A percentile compares a stretch with the other conserved stretches of the same genome.
Conservation (phyloP, 192 early-diverging fungal genomes). For the Coemansia sp. region DNA sequence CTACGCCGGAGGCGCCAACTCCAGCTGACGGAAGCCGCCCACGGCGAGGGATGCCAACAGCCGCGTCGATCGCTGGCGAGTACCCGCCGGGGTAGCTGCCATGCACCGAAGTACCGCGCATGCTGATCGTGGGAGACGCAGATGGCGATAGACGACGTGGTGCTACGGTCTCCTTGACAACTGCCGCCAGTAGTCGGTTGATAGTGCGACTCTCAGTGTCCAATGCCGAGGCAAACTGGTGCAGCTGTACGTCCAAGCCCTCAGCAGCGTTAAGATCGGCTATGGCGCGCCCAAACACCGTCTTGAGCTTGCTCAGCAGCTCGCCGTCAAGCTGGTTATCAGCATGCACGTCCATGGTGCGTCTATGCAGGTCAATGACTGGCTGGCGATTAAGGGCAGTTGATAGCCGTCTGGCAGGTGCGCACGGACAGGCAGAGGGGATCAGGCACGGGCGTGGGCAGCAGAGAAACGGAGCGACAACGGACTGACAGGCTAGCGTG, state of each 20-base stretch:
- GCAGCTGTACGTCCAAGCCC: conserved; percentile 33
- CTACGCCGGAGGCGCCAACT: not conserved
- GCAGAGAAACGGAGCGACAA: no score
- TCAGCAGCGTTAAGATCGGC: conserved; percentile 37
- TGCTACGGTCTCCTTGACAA: conserved; percentile 41
- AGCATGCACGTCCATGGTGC: no score
- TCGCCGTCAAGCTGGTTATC: no score
- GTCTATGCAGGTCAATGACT: no score
- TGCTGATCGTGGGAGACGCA: conserved; percentile 27
- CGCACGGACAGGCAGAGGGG: no score
- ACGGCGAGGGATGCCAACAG: conserved; percentile 8
- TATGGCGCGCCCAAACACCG: conserved; percentile 22
- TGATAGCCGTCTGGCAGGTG: no score
- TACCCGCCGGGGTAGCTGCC: conserved; percentile 29
- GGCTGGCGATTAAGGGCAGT: no score
- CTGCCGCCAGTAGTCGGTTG: conserved; percentile 30
- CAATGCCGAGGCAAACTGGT: conserved; percentile 37
- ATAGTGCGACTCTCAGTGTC: conserved; percentile 35
- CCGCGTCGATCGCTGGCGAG: conserved; percentile 32
- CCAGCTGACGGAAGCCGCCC: conserved; percentile 5
- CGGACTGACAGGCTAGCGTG: not conserved
- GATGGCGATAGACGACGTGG: conserved; percentile 33
- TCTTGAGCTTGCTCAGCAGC: no score
- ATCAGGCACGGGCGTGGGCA: no score
- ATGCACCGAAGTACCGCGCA: conserved; percentile 27